Conservation (phyloP, 2,329 filamentous ascomycete species). For the Aspergillus novoparasiticus region DNA sequence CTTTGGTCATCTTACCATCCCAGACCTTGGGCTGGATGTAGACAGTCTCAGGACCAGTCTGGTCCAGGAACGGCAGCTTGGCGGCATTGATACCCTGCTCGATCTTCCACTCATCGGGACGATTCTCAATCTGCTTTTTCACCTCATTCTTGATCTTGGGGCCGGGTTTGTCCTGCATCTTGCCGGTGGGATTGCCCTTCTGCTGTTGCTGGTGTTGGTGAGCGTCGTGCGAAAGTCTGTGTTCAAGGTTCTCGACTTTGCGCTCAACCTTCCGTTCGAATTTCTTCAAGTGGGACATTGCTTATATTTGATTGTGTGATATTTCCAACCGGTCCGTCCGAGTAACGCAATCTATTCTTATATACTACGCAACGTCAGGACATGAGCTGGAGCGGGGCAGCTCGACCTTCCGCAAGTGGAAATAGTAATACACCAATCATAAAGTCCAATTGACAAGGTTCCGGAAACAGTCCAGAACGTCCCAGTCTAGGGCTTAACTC, state of each 20-base stretch:
- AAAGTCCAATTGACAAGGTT: neutral
- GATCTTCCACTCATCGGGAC: slow-evolving; percentile 56
- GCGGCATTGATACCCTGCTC: slow-evolving; percentile 55
- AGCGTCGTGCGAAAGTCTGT: neutral
- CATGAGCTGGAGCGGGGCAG: neutral
- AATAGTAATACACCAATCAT: neutral
- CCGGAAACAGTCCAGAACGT: neutral
- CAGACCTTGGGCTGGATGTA: slow-evolving; percentile 24
- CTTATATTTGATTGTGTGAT: neutral
- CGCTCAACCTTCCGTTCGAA: neutral
- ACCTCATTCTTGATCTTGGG: neutral
- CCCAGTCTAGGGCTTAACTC: too few species aligned
- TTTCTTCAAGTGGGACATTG: neutral
- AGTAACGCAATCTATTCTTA: neutral
- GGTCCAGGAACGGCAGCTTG: slow-evolving; percentile 52
- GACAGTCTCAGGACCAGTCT: slow-evolving; percentile 43
- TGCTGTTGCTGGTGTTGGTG: neutral
- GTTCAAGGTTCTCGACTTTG: neutral
- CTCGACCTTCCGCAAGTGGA: neutral
- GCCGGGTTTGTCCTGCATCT: neutral
- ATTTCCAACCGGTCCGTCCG: neutral
- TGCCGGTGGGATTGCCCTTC: neutral
- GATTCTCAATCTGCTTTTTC: slow-evolving; percentile 16
- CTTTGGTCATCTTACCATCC: slow-evolving; percentile 37
- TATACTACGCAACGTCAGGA: neutral